These are phyloP conservation scores for Biscogniauxia sp. DNA, from an alignment of 2,329 filamentous ascomycete genomes.

Conservation along the genomic window DNA sequence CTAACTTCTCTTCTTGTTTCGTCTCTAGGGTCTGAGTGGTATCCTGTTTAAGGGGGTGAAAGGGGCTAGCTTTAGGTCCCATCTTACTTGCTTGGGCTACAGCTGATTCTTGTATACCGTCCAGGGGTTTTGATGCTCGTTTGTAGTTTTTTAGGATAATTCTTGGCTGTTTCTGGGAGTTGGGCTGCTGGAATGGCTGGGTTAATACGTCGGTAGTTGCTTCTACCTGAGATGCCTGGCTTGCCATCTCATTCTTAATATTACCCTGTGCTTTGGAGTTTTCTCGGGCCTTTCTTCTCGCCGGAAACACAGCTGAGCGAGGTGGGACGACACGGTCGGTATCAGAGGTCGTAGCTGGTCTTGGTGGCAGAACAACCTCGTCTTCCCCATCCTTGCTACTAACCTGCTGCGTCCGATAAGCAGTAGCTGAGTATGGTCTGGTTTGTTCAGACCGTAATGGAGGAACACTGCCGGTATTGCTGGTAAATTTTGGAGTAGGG, in stretches of 20 bases:
- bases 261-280: too few relatives aligned
- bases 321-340: constrained; percentile 1
- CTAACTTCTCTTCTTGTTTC: neutral
- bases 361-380: constrained; percentile 3
- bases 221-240: too few relatives aligned
- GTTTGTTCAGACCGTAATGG: neutral
- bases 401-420: neutral
- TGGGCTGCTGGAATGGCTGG: neutral
- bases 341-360: constrained; percentile 11
- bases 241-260: too few relatives aligned
- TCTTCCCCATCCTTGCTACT: neutral
- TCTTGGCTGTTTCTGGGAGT: neutral
- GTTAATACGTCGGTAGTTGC: neutral
- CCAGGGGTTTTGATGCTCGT: neutral
- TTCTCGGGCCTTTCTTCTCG: neutral
- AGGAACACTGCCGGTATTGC: constrained; percentile 8
- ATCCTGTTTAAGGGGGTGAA: neutral
- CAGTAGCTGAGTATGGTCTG: neutral
- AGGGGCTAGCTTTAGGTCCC: neutral
- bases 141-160: neutral
- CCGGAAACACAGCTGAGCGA: neutral
- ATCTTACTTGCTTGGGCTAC: neutral
- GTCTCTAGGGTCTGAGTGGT: neutral
- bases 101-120: neutral
- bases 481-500: constrained; percentile 1